Evolutionary conservation across 495 filamentous ascomycete species (phyloP), one percentile per base, ranked within the genome.

Genomic region (Xylaria intraflava): DNA sequence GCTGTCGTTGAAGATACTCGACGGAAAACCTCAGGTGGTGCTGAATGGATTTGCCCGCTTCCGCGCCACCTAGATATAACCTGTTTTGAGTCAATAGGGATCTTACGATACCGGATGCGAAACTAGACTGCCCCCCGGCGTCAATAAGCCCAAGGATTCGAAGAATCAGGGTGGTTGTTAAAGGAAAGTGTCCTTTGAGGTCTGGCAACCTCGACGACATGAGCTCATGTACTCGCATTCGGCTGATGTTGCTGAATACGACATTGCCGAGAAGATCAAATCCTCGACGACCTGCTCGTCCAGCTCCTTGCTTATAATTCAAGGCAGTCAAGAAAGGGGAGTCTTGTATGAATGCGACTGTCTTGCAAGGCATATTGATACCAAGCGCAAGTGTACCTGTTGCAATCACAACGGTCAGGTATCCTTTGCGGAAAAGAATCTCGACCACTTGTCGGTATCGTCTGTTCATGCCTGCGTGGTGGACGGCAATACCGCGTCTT

Each of bases 341-440:
- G 57, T 90, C 85, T 3, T 85, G 86, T 5, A 73, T 78, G 63
- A 91, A 91, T 5, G 90, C 79, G 8, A 89, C 85, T 1, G 87
- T 91, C 58, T 86, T 86, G 61, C 87, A 89, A 19, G 87, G 87
- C 87, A 89, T 90, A 54, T 90, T 91, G 69, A 91, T 87, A 65
- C 87, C 87, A 20, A 91, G 69, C 30, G 81, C 81, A 11, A 90
- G 72, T 0, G 86, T 89, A 0, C 87, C 87, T 10, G 87, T 91
- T 0, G 87, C 87, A 40, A 90, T 78, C 9, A 89, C 80, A n/a
- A 88, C 82, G 4, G 82, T 73, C 9, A 90, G 69, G 55, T 72
- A 90, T 0, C 87, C 85, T 60, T 81, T 86, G 11, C 87, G 78
- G 66, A 90, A 91, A 0, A 90, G 69, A 59, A 86, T 83, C 60